Base-by-base conservation (phyloP, 1,139 yeast species). In the Hyphopichia buzzinii region DNA sequence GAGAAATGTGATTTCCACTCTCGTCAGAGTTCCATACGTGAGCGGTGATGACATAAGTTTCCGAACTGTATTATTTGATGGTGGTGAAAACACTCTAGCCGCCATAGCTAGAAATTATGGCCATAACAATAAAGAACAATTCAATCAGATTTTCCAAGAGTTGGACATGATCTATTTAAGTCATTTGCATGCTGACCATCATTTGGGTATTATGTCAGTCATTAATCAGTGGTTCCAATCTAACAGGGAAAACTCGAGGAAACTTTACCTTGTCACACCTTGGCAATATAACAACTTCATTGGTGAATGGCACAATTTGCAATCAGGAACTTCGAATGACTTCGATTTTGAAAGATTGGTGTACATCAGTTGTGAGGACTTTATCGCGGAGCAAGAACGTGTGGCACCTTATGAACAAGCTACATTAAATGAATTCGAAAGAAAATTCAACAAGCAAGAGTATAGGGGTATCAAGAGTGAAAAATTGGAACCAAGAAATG, bases 101-200 rank as follows among this genome's bases (percentile, higher is more conserved):
- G 65, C 87, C 1, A 59, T 94, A 45, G 58, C 67, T 30, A 75
- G 97, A 46, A 67, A 78, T 37, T 80, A 80, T 44, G 83, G 83
- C 1, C 66, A 68, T 4, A 61, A 64, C 33, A 49, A 36, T 26
- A 31, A 36, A 6, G 54, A 63, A 26, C 70, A 82, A 31, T 47
- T 57, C n/a, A 39, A 40, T 11, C 57, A 54, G 31, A 48, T 70
- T 16, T 56, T 83, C 30, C 49, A 62, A 29, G 94, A 89, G 49
- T 59, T 90, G 40, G 64, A 73, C 17, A 44, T 87, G 42, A 66
- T 92, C 16, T 86, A 79, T 50, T 67, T 94, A 38, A 85, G 96
- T 48, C 99, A 94, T 64, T 67, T 92, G 47, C 99, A 94, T 62
- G 98, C 98, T 0, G 99, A 94, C 55, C 99, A 94, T 56, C 97